Percentiles rank a stretch among this genome's conserved stretches.
phyloP scores from a whole-genome alignment of 768 basidiomycete species.

The Favolaschia claudopus region DNA sequence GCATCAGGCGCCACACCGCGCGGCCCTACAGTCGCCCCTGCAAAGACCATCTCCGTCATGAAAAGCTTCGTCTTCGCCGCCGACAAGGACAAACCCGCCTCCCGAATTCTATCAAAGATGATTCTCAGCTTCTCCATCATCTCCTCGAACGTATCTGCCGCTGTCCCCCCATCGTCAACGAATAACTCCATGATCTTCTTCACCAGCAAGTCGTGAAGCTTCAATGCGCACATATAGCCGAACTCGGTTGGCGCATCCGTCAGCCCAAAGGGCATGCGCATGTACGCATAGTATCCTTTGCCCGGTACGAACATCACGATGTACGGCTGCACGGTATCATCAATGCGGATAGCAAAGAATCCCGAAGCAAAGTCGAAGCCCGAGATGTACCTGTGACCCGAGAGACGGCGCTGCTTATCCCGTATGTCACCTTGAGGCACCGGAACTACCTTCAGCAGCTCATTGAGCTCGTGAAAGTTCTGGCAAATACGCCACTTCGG shows the following conservation, averaged over 20 bases:
- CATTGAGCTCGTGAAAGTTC: constrained; percentile 45
- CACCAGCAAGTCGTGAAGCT: constrained; percentile 35
- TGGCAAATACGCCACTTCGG: constrained; percentile 47
- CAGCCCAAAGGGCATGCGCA: constrained; percentile 48
- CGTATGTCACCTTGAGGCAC: constrained; percentile 47
- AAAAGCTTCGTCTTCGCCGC: constrained; percentile 45
- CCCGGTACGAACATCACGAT: constrained; percentile 47
- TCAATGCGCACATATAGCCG: constrained; percentile 33
- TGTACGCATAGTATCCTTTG: constrained; percentile 43
- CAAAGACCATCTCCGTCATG: constrained; percentile 44
- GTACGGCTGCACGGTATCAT: constrained; percentile 32
- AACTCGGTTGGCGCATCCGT: constrained; percentile 48
- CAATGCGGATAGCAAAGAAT: constrained; percentile 37
- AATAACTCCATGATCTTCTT: constrained; percentile 39
- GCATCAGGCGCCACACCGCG: constrained; percentile 44
- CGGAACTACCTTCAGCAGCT: constrained; percentile 35
- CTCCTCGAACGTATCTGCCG: constrained; percentile 40
- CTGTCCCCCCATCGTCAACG: constrained; percentile 46
- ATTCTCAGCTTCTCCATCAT: constrained; percentile 30
- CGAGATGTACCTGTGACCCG: constrained; percentile 43
- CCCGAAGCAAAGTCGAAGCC: constrained; percentile 49
- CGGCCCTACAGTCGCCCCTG: constrained; percentile 40
- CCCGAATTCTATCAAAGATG: constrained; percentile 37
- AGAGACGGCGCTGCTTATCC: constrained; percentile 44
- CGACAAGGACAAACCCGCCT: constrained; percentile 43